Evolutionary conservation across 1,284 basidiomycete species (phyloP).

Genomic region (Trametes hirsuta): DNA sequence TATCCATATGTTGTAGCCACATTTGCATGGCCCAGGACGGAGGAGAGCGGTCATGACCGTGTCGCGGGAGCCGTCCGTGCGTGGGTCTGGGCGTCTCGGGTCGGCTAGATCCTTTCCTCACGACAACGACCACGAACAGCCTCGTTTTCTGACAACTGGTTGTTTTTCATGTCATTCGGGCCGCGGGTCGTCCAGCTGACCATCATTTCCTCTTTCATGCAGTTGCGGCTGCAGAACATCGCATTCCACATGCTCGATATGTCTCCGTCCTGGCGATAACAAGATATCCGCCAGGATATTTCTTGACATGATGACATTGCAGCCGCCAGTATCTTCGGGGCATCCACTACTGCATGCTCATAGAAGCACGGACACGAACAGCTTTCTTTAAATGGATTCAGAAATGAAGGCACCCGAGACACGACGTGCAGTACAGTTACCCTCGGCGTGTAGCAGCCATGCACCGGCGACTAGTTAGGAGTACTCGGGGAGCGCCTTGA

Average conservation of each 20-base stretch:
- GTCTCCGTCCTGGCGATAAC: neutral
- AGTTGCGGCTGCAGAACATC: neutral
- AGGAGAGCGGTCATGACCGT: neutral
- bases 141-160: neutral
- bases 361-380: too few species aligned
- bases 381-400: too few species aligned
- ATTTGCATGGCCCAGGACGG: neutral
- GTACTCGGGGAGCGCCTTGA: neutral
- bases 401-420: too few species aligned
- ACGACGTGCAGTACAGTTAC: neutral
- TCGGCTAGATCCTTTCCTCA: neutral
- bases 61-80: neutral
- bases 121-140: neutral
- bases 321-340: too few species aligned
- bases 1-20: neutral
- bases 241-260: neutral
- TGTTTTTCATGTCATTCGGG: neutral
- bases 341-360: too few species aligned
- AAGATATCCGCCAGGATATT: neutral
- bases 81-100: neutral
- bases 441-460: neutral
- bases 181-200: neutral
- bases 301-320: neutral
- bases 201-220: neutral
- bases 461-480: conserved; percentile 2